These are phyloP conservation scores for Glomus cerebriforme DNA, from an alignment of 192 early-diverging fungal genomes.

Conservation along the genomic window DNA sequence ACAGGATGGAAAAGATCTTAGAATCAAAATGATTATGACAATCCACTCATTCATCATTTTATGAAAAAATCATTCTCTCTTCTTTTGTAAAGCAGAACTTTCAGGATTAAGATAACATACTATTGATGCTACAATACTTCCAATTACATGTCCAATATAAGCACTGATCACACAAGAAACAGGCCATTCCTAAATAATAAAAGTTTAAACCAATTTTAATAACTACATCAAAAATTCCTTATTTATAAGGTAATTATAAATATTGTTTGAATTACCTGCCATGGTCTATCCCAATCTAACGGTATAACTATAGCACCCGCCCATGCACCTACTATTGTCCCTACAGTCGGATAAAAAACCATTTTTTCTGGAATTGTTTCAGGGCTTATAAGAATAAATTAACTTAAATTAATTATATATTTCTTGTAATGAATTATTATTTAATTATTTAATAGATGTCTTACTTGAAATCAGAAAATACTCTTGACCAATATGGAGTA, in stretches of 20 bases:
- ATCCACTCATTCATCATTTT: too few relatives aligned
- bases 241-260: too few relatives aligned
- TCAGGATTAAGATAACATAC: slow-evolving; percentile 22
- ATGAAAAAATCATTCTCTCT: slow-evolving; percentile 9
- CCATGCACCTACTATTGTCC: slow-evolving; percentile 45
- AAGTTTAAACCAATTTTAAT: background rate
- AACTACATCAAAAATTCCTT: too few relatives aligned
- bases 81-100: slow-evolving; percentile 14
- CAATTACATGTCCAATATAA: slow-evolving; percentile 42
- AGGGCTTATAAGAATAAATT: slow-evolving; percentile 34
- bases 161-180: slow-evolving; percentile 44
- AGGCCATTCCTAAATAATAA: slow-evolving; percentile 40
- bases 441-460: background rate
- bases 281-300: slow-evolving; percentile 50
- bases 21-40: too few relatives aligned
- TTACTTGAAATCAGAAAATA: slow-evolving; percentile 30
- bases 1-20: too few relatives aligned
- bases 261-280: slow-evolving; percentile 40
- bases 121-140: slow-evolving; percentile 18
- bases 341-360: slow-evolving; percentile 39
- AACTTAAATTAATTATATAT: too few relatives aligned
- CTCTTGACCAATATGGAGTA: slow-evolving; percentile 34
- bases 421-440: too few relatives aligned
- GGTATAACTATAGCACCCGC: slow-evolving; percentile 50
- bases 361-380: slow-evolving; percentile 41